Base-by-base conservation (phyloP, 768 basidiomycete species). In the Gymnopilus dilepis region DNA sequence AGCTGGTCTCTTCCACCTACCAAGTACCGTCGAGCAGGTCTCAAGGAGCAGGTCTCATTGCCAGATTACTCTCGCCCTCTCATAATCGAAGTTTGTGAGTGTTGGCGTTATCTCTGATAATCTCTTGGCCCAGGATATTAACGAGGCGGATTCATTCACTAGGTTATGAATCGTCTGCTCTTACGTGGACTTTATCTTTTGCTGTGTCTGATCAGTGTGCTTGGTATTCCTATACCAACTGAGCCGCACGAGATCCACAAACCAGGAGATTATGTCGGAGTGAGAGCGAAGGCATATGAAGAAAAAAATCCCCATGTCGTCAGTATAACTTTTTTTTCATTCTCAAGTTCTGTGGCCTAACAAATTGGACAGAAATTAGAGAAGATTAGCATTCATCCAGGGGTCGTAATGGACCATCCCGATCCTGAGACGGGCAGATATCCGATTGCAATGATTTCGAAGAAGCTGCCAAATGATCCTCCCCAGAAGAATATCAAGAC, bases 381-480 rank as follows among this genome's bases (percentile, higher is more conserved):
- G 19, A 61, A 62, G 15, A 63, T 67, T 55, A 62, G 48, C 17
- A 69, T 71, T n/a, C 70, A 71, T 37, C 70, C 70, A 15, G 70
- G 67, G 3, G 67, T 71, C 24, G 67, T 71, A 13, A 33, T 68
- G 7, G 65, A 40, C 6, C 64, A 63, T 1, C 65, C 65, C 9
- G 51, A 58, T 38, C 56, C 57, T 17, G 51, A 62, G 8, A 65
- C 47, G 1, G 65, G 67, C 24, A 56, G 61, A 42, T 69, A 69
- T 37, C 42, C 37, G 4, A 61, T 71, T n/a, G 65, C 65, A 4
- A 71, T 68, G 65, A 67, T 71, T 41, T 71, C 70, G 13, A 71
- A 68, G 19, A 69, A 68, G 8, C 58, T 68, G 3, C 70, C 68
- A 1, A 40, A 65, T 24, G 48, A 67, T 55, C 70, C 70, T 30